Evolutionary conservation across 1,284 basidiomycete genomes (phyloP), one percentile per base, ranked within the genome.

Genomic region (Cystobasidium pallidum): DNA sequence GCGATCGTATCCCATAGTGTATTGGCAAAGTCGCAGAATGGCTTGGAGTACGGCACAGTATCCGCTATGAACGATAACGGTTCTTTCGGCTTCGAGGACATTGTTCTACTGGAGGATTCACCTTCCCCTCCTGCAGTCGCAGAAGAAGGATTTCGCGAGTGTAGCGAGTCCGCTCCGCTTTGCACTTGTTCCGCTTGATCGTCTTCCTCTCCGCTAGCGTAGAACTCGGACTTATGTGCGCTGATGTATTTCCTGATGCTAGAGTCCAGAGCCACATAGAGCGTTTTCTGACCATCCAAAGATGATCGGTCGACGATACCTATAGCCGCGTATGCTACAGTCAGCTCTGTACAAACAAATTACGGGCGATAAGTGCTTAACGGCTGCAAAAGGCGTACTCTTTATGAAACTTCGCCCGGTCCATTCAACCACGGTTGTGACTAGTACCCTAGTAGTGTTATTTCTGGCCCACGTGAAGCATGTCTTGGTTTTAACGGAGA

Each of bases 361-460:
- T 2, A 19, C 11, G 30, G 13, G 36, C 7, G 13, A 6, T 7
- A 28, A 30, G 15, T 19, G 19, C 19, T 45, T 34, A 26, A 15
- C 7, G 24, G 51, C 51, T 8, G 24, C 24, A 4, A 15, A 6
- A 7, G 3, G 65, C 59, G 8, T 32, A 74, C 73, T 52, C 82
- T 92, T 95, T 81, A 99, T 91, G 83, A 97, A 97, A 81, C 92
- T 95, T 77, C 94, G 86, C 26, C 94, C 94, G 0, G 90, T 92
- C 94, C 95, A 99, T 75, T 98, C 94, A 2, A 98, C 92, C 76
- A 90, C 87, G 7, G 91, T 94, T 43, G 92, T 94, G 3, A 99
- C 92, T 8, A 92, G 78, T 15, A 99, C 87, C 65, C 86, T 87
- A 1, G 91, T 89, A 3, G 88, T 86, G 66, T 90, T 86, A 3